phyloP scores from a whole-genome alignment of 495 filamentous ascomycete species.

The Tetracladium setigerum region DNA sequence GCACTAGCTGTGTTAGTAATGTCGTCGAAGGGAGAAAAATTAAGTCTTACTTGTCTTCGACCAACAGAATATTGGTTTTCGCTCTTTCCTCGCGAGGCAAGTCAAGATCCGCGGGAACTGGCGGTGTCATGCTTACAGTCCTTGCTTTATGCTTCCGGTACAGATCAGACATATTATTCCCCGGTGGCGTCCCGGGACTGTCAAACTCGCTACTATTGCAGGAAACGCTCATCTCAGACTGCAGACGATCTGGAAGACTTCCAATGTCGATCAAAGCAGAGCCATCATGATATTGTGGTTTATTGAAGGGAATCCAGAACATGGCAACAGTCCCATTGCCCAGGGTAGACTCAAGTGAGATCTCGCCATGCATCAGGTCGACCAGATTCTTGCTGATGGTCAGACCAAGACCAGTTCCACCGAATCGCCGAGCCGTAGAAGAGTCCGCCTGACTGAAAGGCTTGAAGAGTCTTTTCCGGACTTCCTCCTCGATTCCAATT shows the following conservation, averaged over 20 bases:
- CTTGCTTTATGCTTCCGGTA: slow-evolving; percentile 24
- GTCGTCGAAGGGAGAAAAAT: background rate
- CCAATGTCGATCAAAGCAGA: slow-evolving; percentile 39
- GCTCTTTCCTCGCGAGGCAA: slow-evolving; percentile 38
- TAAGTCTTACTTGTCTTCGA: slow-evolving; percentile 67
- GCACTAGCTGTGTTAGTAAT: slow-evolving; percentile 31
- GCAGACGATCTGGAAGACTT: slow-evolving; percentile 50
- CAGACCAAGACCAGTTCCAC: slow-evolving; percentile 74
- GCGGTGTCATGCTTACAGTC: slow-evolving; percentile 22
- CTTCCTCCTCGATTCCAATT: slow-evolving; percentile 75
- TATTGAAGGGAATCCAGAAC: slow-evolving; percentile 64
- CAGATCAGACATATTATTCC: slow-evolving; percentile 22
- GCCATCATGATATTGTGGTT: slow-evolving; percentile 27
- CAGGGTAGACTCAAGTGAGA: slow-evolving; percentile 51
- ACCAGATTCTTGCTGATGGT: slow-evolving; percentile 75
- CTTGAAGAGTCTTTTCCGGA: slow-evolving; percentile 66
- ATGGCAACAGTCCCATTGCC: slow-evolving; percentile 55
- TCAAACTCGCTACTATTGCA: slow-evolving; percentile 47
- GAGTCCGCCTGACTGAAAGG: slow-evolving; percentile 83
- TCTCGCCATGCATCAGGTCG: slow-evolving; percentile 74
- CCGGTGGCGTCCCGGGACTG: slow-evolving; percentile 23
- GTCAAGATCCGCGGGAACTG: slow-evolving; percentile 27
- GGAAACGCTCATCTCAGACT: slow-evolving; percentile 54
- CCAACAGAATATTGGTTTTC: slow-evolving; percentile 57
- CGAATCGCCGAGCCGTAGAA: slow-evolving; percentile 66